Evolutionary conservation across 306 rosid species (phyloP).

Genomic region (Styphnolobium japonicum): DNA sequence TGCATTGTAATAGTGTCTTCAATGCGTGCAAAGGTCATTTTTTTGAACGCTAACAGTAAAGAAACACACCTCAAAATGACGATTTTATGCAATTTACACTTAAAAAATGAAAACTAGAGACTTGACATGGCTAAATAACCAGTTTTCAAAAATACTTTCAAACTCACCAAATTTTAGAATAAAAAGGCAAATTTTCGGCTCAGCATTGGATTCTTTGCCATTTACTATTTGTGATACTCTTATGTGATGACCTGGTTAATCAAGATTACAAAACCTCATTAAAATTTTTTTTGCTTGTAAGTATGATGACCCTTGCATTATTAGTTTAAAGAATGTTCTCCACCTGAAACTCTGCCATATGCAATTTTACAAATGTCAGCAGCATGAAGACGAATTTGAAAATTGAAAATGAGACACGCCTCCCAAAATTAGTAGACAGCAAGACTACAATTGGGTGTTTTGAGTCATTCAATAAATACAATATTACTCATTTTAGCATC

Average conservation of each 20-base stretch:
- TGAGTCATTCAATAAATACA: slow-evolving; percentile 58
- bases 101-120: background rate
- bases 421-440: slow-evolving; percentile 61
- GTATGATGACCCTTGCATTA: slow-evolving; percentile 15
- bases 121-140: background rate
- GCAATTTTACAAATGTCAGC: slow-evolving; percentile 38
- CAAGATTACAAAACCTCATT: slow-evolving; percentile 17
- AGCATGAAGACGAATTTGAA: slow-evolving; percentile 31
- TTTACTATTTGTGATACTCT: slow-evolving; percentile 5
- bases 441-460: slow-evolving; percentile 69
- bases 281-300: background rate
- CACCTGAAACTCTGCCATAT: slow-evolving; percentile 40
- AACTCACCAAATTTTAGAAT: background rate
- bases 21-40: too few relatives aligned
- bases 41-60: too few relatives aligned
- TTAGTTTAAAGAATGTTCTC: slow-evolving; percentile 51
- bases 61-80: too few relatives aligned
- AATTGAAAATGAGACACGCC: slow-evolving; percentile 49
- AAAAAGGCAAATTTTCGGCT: background rate
- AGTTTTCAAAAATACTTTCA: background rate
- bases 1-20: too few relatives aligned
- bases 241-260: background rate
- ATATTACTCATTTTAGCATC: slow-evolving; percentile 47
- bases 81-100: background rate
- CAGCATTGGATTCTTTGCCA: slow-evolving; percentile 44